Evolutionary conservation across 1,139 yeast genomes (phyloP).

Genomic region (Zhuliangozyma parablackwelliae): DNA sequence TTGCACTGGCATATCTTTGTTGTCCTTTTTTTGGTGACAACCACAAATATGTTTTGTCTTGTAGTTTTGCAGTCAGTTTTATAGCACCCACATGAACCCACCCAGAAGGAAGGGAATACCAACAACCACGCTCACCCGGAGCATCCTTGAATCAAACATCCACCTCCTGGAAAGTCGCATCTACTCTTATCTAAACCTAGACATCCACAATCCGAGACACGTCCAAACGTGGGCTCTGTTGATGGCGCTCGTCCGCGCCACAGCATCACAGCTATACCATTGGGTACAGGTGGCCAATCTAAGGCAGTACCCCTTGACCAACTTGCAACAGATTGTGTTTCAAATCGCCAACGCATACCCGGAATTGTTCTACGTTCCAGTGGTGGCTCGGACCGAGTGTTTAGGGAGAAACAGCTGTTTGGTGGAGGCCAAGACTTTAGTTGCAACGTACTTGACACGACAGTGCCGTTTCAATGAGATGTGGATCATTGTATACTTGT

Average conservation of each 20-base stretch:
- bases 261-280: slow-evolving; percentile 9
- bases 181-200: slow-evolving; percentile 12
- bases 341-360: slow-evolving; percentile 17
- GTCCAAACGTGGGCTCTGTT: slow-evolving; percentile 9
- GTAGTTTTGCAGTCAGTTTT: too few relatives aligned
- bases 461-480: slow-evolving; percentile 15
- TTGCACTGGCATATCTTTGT: too few relatives aligned
- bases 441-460: neutral
- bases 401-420: neutral
- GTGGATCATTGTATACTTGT: slow-evolving; percentile 21
- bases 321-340: slow-evolving; percentile 17
- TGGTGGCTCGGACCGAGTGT: slow-evolving; percentile 1
- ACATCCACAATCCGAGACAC: slow-evolving; percentile 6
- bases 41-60: too few relatives aligned
- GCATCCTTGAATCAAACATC: slow-evolving; percentile 12
- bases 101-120: neutral
- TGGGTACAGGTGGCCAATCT: slow-evolving; percentile 7
- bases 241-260: slow-evolving; percentile 6
- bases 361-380: slow-evolving; percentile 18
- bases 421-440: neutral
- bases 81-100: too few relatives aligned
- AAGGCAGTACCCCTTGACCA: slow-evolving; percentile 18
- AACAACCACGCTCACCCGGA: slow-evolving; percentile 14
- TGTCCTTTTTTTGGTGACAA: too few relatives aligned
- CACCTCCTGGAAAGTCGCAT: slow-evolving; percentile 12